A percentile compares a stretch with the other conserved stretches of the same genome.
phyloP scores from a whole-genome alignment of 2,329 filamentous ascomycete species.

The Trichoderma cornu-damae region DNA sequence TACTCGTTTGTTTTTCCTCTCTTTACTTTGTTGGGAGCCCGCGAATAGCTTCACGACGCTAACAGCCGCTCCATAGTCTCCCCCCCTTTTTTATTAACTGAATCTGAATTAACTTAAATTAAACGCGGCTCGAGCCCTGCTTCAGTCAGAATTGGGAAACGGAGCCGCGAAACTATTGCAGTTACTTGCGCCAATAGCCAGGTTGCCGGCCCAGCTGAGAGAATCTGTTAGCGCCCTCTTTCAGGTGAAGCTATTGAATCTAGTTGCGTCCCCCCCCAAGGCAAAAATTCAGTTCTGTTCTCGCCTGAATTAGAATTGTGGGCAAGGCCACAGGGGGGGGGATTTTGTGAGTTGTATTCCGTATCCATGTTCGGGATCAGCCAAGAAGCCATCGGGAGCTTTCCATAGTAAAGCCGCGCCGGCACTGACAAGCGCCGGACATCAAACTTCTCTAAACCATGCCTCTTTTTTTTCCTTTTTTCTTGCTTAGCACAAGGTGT shows the following conservation, averaged over 20 bases:
- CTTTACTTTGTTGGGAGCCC: too few relatives aligned
- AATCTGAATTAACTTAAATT: not conserved
- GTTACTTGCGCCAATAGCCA: constrained; percentile 9
- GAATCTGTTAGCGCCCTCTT: not conserved
- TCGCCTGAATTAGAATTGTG: not conserved
- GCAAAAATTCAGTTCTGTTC: not conserved
- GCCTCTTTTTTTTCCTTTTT: too few relatives aligned
- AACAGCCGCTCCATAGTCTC: not conserved
- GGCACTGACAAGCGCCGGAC: not conserved
- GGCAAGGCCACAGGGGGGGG: constrained; percentile 3
- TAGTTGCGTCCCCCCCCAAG: not conserved
- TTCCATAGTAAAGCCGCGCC: not conserved
- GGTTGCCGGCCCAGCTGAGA: constrained; percentile 1
- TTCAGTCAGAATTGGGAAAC: not conserved
- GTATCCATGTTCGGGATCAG: not conserved
- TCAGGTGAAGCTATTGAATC: constrained; percentile 13
- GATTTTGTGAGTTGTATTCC: not conserved
- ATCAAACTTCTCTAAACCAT: not conserved
- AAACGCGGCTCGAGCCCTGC: not conserved
- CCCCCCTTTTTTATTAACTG: not conserved
- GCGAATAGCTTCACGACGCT: not conserved
- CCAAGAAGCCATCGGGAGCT: not conserved
- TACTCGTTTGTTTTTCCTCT: not conserved
- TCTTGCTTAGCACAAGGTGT: not conserved
- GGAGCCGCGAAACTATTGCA: constrained; percentile 7